Evolutionary conservation across 345 rosid genomes (phyloP), one percentile per base, ranked within the genome.

Genomic region (Eucalyptus dawsonii): DNA sequence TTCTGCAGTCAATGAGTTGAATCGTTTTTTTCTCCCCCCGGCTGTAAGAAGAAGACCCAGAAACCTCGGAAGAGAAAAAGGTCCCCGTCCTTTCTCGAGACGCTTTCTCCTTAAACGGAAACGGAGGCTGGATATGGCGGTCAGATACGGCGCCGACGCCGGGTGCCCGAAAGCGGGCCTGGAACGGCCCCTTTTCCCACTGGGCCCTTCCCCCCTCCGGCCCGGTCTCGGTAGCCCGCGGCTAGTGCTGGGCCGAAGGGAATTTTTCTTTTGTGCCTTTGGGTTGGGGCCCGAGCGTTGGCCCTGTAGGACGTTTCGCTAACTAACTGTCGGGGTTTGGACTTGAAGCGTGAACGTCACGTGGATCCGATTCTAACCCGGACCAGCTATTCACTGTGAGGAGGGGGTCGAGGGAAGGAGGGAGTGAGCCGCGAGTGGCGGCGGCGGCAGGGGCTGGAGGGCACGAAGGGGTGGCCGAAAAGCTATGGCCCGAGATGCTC

Each of bases 401-500:
- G 76, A 7, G 37, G 10, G 8, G 72, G 5, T n/a, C 19, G 37
- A 62, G 34, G 34, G 69, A 29, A 40, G 24, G 7, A 40, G 24
- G 7, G 80, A 17, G 10, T 1, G 80, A 34, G 80, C 40, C 27
- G 65, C 1, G 14, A 25, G n/a, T 2, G 7, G 80, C 7, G 24
- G 29, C 1, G 24, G 80, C 11, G 24, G 44, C 24, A 2, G 44
- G 19, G 14, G 24, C 42, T 11, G 24, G 81, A 72, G 25, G 81
- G 24, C 44, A 19, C 24, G 4, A 10, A 72, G 81, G 44, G 10
- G 44, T 7, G 1, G 44, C 80, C 13, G 1, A 69, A 8, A 69
- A 5, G 22, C 22, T 5, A 9, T 9, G 7, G 44, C 44, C 10
- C 24, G 1, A 3, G 1, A 6, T 11, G 24, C 42, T 69, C 3